These are phyloP conservation scores for Colletotrichum truncatum DNA, from an alignment of 2,329 filamentous ascomycete genomes.

Conservation along the genomic window DNA sequence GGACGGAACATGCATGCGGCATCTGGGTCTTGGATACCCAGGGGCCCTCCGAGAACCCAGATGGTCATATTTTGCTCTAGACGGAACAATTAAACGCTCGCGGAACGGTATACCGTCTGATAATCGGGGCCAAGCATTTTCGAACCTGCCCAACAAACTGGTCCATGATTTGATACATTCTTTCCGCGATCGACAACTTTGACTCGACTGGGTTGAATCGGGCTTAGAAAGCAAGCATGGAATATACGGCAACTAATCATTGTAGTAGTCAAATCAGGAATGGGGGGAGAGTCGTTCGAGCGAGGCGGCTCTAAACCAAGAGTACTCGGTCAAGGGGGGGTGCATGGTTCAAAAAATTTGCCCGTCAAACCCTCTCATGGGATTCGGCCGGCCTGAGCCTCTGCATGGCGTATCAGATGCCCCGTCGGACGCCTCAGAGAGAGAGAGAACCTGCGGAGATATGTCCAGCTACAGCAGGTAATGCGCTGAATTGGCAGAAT, in stretches of 20 bases:
- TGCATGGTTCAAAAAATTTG: background rate
- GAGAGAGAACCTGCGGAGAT: slow-evolving; percentile 14
- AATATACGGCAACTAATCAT: background rate
- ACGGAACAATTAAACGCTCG: background rate
- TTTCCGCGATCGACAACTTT: background rate
- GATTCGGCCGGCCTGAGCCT: background rate
- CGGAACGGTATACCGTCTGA: background rate
- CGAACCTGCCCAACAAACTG: background rate
- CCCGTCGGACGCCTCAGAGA: background rate
- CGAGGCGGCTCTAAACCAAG: background rate
- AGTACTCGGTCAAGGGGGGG: background rate
- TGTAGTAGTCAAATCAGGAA: background rate
- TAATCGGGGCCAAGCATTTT: background rate
- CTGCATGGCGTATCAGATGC: background rate
- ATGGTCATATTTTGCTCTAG: no score
- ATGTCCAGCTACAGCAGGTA: slow-evolving; percentile 26
- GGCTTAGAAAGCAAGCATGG: background rate
- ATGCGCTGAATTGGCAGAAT: slow-evolving; percentile 11
- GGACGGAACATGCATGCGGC: background rate
- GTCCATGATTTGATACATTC: no score
- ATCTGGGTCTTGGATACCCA: background rate
- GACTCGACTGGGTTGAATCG: background rate
- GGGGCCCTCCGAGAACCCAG: no score
- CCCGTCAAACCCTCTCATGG: background rate
- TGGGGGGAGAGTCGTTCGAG: background rate